Conservation (phyloP, 192 early-diverging fungal species). For the Coemansia brasiliensis region DNA sequence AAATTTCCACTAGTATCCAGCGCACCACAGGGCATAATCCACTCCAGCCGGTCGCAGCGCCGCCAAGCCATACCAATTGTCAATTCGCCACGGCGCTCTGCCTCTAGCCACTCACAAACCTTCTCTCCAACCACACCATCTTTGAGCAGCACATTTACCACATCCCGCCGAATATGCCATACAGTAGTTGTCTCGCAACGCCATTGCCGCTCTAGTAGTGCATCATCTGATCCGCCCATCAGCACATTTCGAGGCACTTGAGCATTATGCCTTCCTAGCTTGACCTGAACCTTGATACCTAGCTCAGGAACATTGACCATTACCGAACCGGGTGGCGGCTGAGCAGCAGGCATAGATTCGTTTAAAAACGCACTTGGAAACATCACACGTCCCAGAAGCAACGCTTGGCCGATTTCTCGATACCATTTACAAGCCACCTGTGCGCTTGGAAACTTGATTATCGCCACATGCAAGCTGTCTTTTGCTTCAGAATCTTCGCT, state of each 20-base stretch:
- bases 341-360: conserved; percentile 22
- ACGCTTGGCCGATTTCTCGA: conserved; percentile 39
- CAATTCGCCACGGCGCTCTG: conserved; percentile 27
- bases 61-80: conserved; percentile 51
- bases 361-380: conserved; percentile 24
- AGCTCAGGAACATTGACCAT: conserved; percentile 47
- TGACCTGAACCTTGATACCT: conserved; percentile 51
- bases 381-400: conserved; percentile 26
- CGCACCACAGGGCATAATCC: conserved; percentile 43
- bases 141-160: conserved; percentile 21
- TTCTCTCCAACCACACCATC: conserved; percentile 25
- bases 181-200: conserved; percentile 42
- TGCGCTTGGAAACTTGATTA: conserved; percentile 46
- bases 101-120: conserved; percentile 37
- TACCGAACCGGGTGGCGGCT: conserved; percentile 24
- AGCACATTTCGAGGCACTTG: conserved; percentile 22
- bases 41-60: conserved; percentile 37
- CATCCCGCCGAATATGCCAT: conserved; percentile 44
- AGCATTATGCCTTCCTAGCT: conserved; percentile 19
- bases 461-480: conserved; percentile 20
- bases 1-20: conserved; percentile 14
- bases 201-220: conserved; percentile 28
- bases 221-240: conserved; percentile 22
- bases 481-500: conserved; percentile 15
- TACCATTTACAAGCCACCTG: conserved; percentile 45